A percentile compares a stretch with the other conserved stretches of the same genome.
Conservation (phyloP, 768 basidiomycete species). For the Sarcodon sp. region DNA sequence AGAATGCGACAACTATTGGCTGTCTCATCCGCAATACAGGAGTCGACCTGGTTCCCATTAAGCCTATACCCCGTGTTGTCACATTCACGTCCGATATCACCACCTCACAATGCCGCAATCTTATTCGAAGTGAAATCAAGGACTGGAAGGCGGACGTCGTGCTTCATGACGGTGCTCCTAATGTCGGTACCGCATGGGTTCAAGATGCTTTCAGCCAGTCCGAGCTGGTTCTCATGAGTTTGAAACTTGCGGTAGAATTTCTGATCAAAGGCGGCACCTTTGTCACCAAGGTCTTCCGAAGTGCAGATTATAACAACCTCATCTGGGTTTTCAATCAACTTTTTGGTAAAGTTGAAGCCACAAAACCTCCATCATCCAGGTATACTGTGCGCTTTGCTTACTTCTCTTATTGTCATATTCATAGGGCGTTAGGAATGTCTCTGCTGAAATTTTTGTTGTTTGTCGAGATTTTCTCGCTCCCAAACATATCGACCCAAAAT, state of each 20-base stretch:
- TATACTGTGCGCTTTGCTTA: slow-evolving; percentile 19
- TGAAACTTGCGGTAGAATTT: slow-evolving; percentile 94
- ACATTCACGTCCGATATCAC: slow-evolving; percentile 96
- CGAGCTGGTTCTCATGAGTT: slow-evolving; percentile 89
- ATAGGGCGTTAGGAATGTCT: slow-evolving; percentile 68
- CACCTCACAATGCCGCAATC: slow-evolving; percentile 77
- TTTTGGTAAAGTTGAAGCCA: slow-evolving; percentile 94
- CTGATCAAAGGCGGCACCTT: slow-evolving; percentile 88
- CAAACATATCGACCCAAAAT: slow-evolving; percentile 93
- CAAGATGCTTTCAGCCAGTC: slow-evolving; percentile 97
- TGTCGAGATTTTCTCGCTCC: slow-evolving; percentile 93
- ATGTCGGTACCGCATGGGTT: slow-evolving; percentile 98
- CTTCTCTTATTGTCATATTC: slow-evolving; percentile 1
- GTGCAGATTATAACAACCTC: slow-evolving; percentile 95
- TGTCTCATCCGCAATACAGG: slow-evolving; percentile 29
- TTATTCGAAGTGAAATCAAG: slow-evolving; percentile 79
- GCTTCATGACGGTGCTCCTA: slow-evolving; percentile 97
- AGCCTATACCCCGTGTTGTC: slow-evolving; percentile 84
- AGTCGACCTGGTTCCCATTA: slow-evolving; percentile 93
- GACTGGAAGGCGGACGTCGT: slow-evolving; percentile 99
- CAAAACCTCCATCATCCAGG: slow-evolving; percentile 97
- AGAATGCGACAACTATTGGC: slow-evolving; percentile 5
- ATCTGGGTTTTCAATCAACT: slow-evolving; percentile 98
- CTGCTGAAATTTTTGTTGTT: slow-evolving; percentile 98
- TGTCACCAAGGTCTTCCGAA: slow-evolving; percentile 97